Evolutionary conservation across 176 grass and related monocot species (phyloP), one percentile per base, ranked within the genome.

Genomic region (Carex littledalei): DNA sequence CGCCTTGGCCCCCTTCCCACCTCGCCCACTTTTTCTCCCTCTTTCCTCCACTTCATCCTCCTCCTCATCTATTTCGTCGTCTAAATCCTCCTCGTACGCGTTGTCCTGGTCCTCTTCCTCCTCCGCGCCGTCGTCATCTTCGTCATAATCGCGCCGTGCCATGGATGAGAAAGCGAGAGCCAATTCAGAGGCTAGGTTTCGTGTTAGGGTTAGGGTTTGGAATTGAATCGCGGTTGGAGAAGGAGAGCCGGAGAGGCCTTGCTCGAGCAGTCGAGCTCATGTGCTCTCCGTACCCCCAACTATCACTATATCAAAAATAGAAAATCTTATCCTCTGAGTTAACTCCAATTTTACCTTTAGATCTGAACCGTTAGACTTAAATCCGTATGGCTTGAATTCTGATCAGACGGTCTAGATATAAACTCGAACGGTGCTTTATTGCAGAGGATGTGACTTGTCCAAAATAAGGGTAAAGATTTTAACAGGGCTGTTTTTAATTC

Each of bases 51-150:
- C 90, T 32, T 65, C 63, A 50, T 11, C 47, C 14, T 61, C 57
- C 17, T 65, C 69, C 11, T 76, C 71, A n/a, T 76, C 71, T 6
- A 76, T 14, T 50, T 53, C 71, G 12, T 52, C 71, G 10, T 54
- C 45, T 6, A 77, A 50, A 8, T 78, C 74, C 31, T 88, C 87
- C 11, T 60, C 69, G 60, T 88, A 81, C 17, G 32, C 80, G 11
- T 86, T 88, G 15, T 91, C 89, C 52, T 84, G 86, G 39, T 92
- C 89, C 0, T 91, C 85, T 35, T 94, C 92, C 6, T 97, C 88
- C 7, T 89, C 94, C 31, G 85, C 92, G 37, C 91, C 87, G 18
- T 89, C 78, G 21, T 94, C 88, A 45, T 97, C 93, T 2, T 92
- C 88, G 71, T 90, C 89, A 45, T 86, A 88, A 32, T 50, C 87